A percentile compares a stretch with the other conserved stretches of the same genome.
Evolutionary conservation across 2,329 filamentous ascomycete species (phyloP).

Genomic region (Talaromyces funiculosus): DNA sequence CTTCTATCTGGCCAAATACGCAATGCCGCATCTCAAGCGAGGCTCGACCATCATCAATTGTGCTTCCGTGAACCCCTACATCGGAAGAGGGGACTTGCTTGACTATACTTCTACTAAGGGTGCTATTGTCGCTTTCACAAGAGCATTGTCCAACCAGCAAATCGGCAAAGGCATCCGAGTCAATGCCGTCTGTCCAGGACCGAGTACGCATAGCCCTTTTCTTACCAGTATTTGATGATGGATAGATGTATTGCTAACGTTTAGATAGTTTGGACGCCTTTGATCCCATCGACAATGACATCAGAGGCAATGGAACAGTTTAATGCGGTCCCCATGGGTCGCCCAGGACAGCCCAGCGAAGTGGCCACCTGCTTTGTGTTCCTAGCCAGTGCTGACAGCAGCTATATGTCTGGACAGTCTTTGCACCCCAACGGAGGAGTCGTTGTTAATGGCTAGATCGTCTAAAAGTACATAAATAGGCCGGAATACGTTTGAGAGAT

Average conservation of each 20-base stretch:
- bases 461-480: slow-evolving; percentile 8
- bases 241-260: slow-evolving; percentile 13
- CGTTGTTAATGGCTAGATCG: slow-evolving; percentile 44
- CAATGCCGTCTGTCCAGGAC: slow-evolving; percentile 71
- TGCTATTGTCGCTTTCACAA: slow-evolving; percentile 72
- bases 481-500: background rate
- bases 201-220: slow-evolving; percentile 35
- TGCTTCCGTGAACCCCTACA: slow-evolving; percentile 75
- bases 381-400: slow-evolving; percentile 67
- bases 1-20: slow-evolving; percentile 76
- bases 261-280: slow-evolving; percentile 62
- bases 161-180: slow-evolving; percentile 67
- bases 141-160: slow-evolving; percentile 70
- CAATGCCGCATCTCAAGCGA: slow-evolving; percentile 66
- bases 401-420: slow-evolving; percentile 68
- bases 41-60: slow-evolving; percentile 80
- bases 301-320: slow-evolving; percentile 67
- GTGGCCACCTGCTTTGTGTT: slow-evolving; percentile 79
- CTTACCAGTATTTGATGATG: background rate
- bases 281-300: slow-evolving; percentile 69
- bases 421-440: slow-evolving; percentile 59
- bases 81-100: slow-evolving; percentile 71
- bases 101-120: slow-evolving; percentile 74
- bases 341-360: slow-evolving; percentile 74
- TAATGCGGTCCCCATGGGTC: slow-evolving; percentile 63